Evolutionary conservation across 805 yeast species (phyloP).

Genomic region (Candida sakaeoensis): DNA sequence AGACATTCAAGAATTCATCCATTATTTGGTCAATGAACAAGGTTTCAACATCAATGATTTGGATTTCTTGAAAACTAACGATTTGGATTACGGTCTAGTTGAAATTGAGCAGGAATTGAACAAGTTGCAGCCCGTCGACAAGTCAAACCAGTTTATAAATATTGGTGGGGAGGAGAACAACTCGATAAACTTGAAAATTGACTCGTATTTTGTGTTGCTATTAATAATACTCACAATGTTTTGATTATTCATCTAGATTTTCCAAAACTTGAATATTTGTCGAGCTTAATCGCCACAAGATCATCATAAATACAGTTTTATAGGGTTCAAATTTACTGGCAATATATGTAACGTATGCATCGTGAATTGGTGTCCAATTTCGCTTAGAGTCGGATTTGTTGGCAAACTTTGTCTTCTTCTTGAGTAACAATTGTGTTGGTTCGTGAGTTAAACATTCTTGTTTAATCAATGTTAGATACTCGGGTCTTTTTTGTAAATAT

Average conservation of each 20-base stretch:
- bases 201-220: slow-evolving; percentile 7
- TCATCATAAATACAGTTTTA: slow-evolving; percentile 60
- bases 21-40: slow-evolving; percentile 25
- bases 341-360: slow-evolving; percentile 50
- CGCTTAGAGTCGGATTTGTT: slow-evolving; percentile 38
- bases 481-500: slow-evolving; percentile 56
- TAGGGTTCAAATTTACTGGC: slow-evolving; percentile 66
- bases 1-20: slow-evolving; percentile 27
- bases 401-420: slow-evolving; percentile 34
- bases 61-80: slow-evolving; percentile 21
- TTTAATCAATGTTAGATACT: slow-evolving; percentile 43
- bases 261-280: slow-evolving; percentile 50
- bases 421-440: slow-evolving; percentile 27
- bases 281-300: slow-evolving; percentile 69
- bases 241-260: slow-evolving; percentile 11
- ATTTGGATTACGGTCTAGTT: slow-evolving; percentile 34
- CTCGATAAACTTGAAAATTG: neutral
- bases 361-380: slow-evolving; percentile 67
- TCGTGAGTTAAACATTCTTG: slow-evolving; percentile 27
- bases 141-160: slow-evolving; percentile 15
- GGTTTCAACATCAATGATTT: slow-evolving; percentile 27
- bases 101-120: slow-evolving; percentile 36
- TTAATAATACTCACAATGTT: slow-evolving; percentile 2
- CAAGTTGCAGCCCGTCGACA: slow-evolving; percentile 19
- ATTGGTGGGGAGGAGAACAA: slow-evolving; percentile 28